Evolutionary conservation across 768 basidiomycete genomes (phyloP), one percentile per base, ranked within the genome.

Genomic region (Leccinum arenicola): DNA sequence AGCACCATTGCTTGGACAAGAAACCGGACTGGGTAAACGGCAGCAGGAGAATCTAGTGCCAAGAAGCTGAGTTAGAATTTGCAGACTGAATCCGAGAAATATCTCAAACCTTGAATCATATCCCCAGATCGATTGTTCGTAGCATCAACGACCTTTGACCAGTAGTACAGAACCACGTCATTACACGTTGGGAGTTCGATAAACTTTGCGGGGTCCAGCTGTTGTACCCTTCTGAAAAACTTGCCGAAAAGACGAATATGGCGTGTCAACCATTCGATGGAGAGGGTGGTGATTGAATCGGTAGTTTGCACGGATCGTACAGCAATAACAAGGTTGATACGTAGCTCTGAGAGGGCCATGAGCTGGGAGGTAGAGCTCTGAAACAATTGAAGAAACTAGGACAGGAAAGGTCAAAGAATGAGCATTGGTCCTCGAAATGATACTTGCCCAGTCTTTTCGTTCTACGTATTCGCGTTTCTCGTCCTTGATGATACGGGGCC

Each of bases 1-100:
- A 94, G 74, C 6, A 89, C 87, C 85, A 94, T 87, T 3, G 87
- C 89, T 67, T 93, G 91, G 0, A 93, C 89, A 58, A 94, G 76
- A 66, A 90, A 85, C 11, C 87, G 84, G 23, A 89, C 78, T n/a
- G 93, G 92, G 68, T 86, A 93, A 2, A 86, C 70, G 2, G 85
- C 88, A 48, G 78, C 73, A 31, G 77, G 69, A 0, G 85, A 82
- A 69, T 93, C 90, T 93, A 58, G 48, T 38, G 9, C 55, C 25
- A 52, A 27, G 25, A 11, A 38, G 19, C 29, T 49, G 43, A 17
- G 21, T 52, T 29, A 4, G 10, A 31, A 15, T 36, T 15, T 19
- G 50, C 19, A 29, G 27, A 15, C 2, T 19, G 15, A 15, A 33
- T 17, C 12, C 4, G 17, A 54, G 7, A 33, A 51, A 36, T 58